Percentiles rank a stretch among this genome's conserved stretches.
These are phyloP conservation scores for Davidsoniella australis DNA, from an alignment of 2,329 filamentous ascomycete species.

Conservation along the genomic window DNA sequence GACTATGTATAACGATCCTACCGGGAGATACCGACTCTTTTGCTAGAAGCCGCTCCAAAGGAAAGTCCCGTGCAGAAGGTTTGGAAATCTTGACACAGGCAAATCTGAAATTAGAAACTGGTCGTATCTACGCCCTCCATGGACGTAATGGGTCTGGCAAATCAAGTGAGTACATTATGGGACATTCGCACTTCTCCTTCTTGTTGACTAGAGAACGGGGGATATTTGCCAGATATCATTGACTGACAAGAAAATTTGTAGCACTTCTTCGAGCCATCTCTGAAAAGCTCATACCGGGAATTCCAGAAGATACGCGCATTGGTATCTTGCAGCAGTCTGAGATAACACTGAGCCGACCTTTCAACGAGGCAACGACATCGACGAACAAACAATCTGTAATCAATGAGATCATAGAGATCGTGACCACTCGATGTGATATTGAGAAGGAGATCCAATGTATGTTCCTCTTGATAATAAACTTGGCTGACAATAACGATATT, in stretches of 20 bases:
- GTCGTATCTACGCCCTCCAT: slow-evolving; percentile 58
- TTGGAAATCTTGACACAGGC: slow-evolving; percentile 56
- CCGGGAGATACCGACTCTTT: no score
- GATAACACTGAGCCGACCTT: slow-evolving; percentile 21
- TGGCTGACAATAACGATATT: no score
- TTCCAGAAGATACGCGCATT: slow-evolving; percentile 47
- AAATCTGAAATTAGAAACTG: slow-evolving; percentile 53
- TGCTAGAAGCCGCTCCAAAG: slow-evolving; percentile 31
- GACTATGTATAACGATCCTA: no score
- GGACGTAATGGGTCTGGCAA: slow-evolving; percentile 48
- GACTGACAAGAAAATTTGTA: slow-evolving; percentile 53
- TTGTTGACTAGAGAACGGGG: no score
- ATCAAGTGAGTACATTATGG: no score
- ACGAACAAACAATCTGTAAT: slow-evolving; percentile 48
- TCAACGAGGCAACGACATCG: no score
- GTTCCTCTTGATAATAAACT: slow-evolving; percentile 20
- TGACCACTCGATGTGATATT: slow-evolving; percentile 33
- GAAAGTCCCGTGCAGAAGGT: slow-evolving; percentile 26
- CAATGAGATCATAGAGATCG: slow-evolving; percentile 28
- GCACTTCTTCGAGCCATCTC: slow-evolving; percentile 56
- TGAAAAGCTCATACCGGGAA: slow-evolving; percentile 62
- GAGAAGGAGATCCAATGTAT: slow-evolving; percentile 34
- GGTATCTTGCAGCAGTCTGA: slow-evolving; percentile 49
- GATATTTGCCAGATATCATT: no score
- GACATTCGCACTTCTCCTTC: no score